These are phyloP conservation scores for Lepidium aucheri DNA, from an alignment of 345 rosid genomes.

Conservation along the genomic window DNA sequence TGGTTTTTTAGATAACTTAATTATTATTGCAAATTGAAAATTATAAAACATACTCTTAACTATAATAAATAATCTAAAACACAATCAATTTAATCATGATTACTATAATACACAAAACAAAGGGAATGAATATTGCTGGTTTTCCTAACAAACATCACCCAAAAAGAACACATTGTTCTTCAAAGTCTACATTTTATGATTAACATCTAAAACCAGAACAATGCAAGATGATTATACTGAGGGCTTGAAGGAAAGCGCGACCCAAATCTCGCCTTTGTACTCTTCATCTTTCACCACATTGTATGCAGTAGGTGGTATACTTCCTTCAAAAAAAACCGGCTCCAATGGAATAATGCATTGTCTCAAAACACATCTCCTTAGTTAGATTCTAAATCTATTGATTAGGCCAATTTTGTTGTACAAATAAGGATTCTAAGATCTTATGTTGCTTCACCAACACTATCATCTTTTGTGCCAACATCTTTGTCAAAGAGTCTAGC, in stretches of 20 bases:
- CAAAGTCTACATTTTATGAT: background rate
- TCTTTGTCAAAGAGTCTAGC: slow-evolving; percentile 72
- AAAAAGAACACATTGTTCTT: background rate
- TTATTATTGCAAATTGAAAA: no score
- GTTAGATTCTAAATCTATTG: background rate
- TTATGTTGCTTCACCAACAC: slow-evolving; percentile 65
- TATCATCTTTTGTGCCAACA: slow-evolving; percentile 42
- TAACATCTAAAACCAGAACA: background rate
- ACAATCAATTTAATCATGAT: no score
- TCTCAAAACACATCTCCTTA: background rate
- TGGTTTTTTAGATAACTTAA: no score
- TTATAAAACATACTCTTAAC: no score
- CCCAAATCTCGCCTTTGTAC: slow-evolving; percentile 57
- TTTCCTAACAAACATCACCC: slow-evolving; percentile 20
- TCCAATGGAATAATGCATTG: slow-evolving; percentile 50
- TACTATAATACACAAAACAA: no score
- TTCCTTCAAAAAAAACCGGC: slow-evolving; percentile 53
- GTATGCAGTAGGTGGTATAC: slow-evolving; percentile 47
- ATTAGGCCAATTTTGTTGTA: background rate
- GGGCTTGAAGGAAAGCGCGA: slow-evolving; percentile 56
- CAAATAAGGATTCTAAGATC: slow-evolving; percentile 5
- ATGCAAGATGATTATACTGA: slow-evolving; percentile 35
- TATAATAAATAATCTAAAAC: no score
- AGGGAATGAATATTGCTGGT: no score
- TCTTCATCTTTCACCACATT: slow-evolving; percentile 63